phyloP scores from a whole-genome alignment of 805 yeast species.

The Cyberlindnera amylophila region DNA sequence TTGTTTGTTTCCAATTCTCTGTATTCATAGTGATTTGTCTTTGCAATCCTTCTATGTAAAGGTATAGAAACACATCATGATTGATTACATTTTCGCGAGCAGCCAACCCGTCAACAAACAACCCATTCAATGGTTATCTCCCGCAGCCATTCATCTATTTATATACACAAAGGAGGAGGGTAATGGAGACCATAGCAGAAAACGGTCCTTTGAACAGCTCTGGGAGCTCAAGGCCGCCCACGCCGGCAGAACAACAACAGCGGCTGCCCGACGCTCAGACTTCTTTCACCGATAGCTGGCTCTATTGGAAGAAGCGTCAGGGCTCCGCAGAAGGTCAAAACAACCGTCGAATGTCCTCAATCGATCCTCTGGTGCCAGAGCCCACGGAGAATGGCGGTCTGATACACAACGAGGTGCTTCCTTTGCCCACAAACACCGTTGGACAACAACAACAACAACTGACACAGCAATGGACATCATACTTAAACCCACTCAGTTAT shows the following conservation, averaged over 20 bases:
- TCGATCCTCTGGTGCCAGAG: slow-evolving; percentile 16
- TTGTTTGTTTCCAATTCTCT: slow-evolving; percentile 10
- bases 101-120: no score
- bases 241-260: background rate
- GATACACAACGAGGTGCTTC: background rate
- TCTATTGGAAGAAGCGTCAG: slow-evolving; percentile 23
- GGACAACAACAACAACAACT: background rate
- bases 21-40: background rate
- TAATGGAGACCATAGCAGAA: no score
- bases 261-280: background rate
- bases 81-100: no score
- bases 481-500: slow-evolving; percentile 11
- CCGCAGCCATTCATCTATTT: no score
- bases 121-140: no score
- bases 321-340: slow-evolving; percentile 22
- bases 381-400: background rate
- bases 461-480: slow-evolving; percentile 10
- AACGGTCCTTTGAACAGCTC: no score
- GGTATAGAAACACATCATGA: no score
- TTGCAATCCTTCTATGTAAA: no score
- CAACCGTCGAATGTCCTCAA: slow-evolving; percentile 14
- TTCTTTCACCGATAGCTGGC: slow-evolving; percentile 21
- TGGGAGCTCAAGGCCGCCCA: background rate
- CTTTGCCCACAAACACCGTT: background rate
- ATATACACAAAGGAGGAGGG: no score